Evolutionary conservation across 768 basidiomycete genomes (phyloP), one percentile per base, ranked within the genome.

Genomic region (Boletus subparvulus): DNA sequence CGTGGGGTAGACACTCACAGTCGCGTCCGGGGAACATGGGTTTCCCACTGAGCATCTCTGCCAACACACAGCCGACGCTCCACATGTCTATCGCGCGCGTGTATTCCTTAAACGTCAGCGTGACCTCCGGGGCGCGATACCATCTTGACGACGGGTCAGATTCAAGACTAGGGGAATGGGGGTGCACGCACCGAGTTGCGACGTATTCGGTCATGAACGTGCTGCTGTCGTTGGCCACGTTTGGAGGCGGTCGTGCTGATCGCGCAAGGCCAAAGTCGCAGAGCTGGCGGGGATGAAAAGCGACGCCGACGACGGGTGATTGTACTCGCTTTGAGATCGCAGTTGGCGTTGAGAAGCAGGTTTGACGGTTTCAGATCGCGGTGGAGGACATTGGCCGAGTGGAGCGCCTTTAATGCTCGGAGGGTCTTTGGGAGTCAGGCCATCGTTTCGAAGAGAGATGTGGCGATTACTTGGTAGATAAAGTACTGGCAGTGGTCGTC

Each of bases 401-500:
- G n/a, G n/a, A 98, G 81, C 0, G 94, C 94, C 71, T 99, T 99
- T 61, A 99, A 76, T 0, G 94, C 96, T 41, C 96, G 84, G 2
- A 97, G 82, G 1, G 94, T 94, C 86, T 64, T 7, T 26, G 24
- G 26, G 16, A 6, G 51, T 62, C 17, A 63, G 56, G 39, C n/a
- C 14, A 36, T 13, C 9, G 37, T 17, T 42, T 44, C 35, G 54
- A 52, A 42, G 30, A 42, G 21, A 9, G 45, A 41, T 52, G 63
- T 42, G 47, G 39, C 55, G 70, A 76, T 48, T 59, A 85, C 87
- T 80, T 98, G 96, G 72, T 99, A 99, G 62, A 96, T 87, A 69
- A 99, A 98, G 72, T 99, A 99, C 73, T 98, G 94, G 63, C 86
- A 88, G 69, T 98, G 95, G 68, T 98, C 94, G 69, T 98, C 96